phyloP scores from a whole-genome alignment of 164 flowering plant genomes.

The Vitis riparia region DNA sequence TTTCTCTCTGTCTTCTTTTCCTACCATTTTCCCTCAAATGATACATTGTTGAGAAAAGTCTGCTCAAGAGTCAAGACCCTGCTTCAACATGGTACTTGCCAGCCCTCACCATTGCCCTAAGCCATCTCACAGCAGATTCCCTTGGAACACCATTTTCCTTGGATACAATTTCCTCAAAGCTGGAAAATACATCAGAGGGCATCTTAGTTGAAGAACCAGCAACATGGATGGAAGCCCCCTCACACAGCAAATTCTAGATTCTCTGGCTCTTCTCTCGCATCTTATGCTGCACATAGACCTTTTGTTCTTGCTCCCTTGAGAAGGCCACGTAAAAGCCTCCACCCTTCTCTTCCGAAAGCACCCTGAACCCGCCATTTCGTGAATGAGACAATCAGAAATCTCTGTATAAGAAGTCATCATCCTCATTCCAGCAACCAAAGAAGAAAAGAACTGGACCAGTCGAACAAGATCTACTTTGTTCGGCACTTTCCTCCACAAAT shows the following conservation, averaged over 20 bases:
- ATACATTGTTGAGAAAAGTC: too few relatives aligned
- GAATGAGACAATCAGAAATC: constrained; percentile 79
- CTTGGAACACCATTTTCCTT: constrained; percentile 61
- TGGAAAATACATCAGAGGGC: too few relatives aligned
- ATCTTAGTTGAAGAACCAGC: constrained; percentile 89
- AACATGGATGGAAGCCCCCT: constrained; percentile 80
- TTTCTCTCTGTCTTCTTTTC: too few relatives aligned
- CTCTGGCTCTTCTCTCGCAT: constrained; percentile 65
- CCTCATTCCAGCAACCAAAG: constrained; percentile 86
- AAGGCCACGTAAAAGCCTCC: constrained; percentile 85
- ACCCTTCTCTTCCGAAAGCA: constrained; percentile 80
- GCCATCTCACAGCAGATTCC: constrained; percentile 65
- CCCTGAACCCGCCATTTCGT: constrained; percentile 34
- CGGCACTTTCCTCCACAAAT: constrained; percentile 81
- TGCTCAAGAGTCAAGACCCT: constrained; percentile 81
- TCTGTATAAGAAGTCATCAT: constrained; percentile 66
- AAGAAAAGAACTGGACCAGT: constrained; percentile 77
- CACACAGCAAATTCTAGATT: constrained; percentile 60
- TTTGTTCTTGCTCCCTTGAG: constrained; percentile 80
- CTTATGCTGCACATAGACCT: constrained; percentile 91
- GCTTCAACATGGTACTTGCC: constrained; percentile 89
- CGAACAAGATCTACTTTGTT: constrained; percentile 39
- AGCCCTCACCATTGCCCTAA: constrained; percentile 65
- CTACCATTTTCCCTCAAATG: too few relatives aligned
- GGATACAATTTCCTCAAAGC: constrained; percentile 70